Evolutionary conservation across 2,329 filamentous ascomycete genomes (phyloP), one percentile per base, ranked within the genome.

Genomic region (Penicillium palitans): DNA sequence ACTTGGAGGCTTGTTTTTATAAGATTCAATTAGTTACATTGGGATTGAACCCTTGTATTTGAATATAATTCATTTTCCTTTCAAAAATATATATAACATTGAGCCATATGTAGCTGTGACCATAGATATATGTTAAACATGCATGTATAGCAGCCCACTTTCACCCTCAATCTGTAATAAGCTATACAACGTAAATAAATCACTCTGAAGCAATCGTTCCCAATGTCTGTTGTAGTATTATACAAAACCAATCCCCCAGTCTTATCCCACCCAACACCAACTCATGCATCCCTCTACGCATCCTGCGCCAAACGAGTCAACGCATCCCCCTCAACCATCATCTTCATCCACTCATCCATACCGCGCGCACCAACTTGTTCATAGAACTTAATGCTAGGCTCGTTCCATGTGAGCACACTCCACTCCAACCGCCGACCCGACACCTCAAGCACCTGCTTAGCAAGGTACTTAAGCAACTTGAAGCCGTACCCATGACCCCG

Each of bases 371-470:
- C 79, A 46, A 81, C 66, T 54, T 71, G 69, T 64, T 81, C 76
- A 69, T 98, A 98, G 70, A 98, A 97, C 67, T 87, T 81, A 78
- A 98, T 90, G 73, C 89, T 93, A 8, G 91, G 90, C 80, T 90
- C 85, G 71, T 98, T 98, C 92, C 92, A 96, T 60, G 90, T 93
- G 68, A 97, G 76, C 62, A 96, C 95, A 64, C 83, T 87, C 93
- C 93, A 98, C 71, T 98, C 93, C 55, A 98, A 77, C 58, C 93
- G 82, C 8, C 83, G 87, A 1, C 92, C 92, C 3, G 84, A 81
- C 63, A 93, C 88, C 53, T 83, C 82, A 53, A 90, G 70, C 3
- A 91, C 87, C 78, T 96, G 90, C 69, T 84, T 85, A n/a, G 93
- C 93, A 71, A 97, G 78, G 65, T 86, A 85, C 61, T 84, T 84